Evolutionary conservation across 2,329 filamentous ascomycete genomes (phyloP).

Genomic region (Fulvia fulva): DNA sequence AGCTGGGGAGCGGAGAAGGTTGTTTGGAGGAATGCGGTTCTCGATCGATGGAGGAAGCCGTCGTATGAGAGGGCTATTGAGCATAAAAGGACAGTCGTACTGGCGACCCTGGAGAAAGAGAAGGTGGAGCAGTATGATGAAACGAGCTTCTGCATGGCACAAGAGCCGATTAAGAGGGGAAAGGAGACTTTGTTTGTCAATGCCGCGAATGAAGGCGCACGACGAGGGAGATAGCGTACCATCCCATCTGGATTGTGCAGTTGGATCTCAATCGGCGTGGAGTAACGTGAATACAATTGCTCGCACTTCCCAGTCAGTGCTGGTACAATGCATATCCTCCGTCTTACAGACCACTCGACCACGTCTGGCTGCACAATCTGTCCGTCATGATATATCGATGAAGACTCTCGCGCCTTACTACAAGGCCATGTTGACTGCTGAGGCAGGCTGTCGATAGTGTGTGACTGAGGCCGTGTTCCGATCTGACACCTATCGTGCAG

Average conservation of each 20-base stretch:
- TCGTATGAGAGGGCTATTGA: slow-evolving; percentile 47
- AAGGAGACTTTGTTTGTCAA: slow-evolving; percentile 59
- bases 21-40: slow-evolving; percentile 35
- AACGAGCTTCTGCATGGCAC: slow-evolving; percentile 25
- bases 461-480: too few relatives aligned
- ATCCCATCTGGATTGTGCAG: slow-evolving; percentile 2
- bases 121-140: slow-evolving; percentile 23
- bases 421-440: background rate
- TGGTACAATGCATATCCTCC: background rate
- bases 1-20: slow-evolving; percentile 46
- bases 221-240: slow-evolving; percentile 31
- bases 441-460: too few relatives aligned
- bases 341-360: too few relatives aligned
- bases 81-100: slow-evolving; percentile 36
- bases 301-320: background rate
- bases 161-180: slow-evolving; percentile 30
- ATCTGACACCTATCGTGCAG: too few relatives aligned
- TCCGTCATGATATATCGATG: too few relatives aligned
- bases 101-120: slow-evolving; percentile 13
- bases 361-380: too few relatives aligned
- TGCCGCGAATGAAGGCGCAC: slow-evolving; percentile 53
- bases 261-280: background rate
- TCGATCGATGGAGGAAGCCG: background rate
- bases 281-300: background rate
- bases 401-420: too few relatives aligned